Percentiles rank a stretch among this genome's conserved stretches.
These are phyloP conservation scores for Candida ulmi DNA, from an alignment of 805 yeast genomes.

Conservation along the genomic window DNA sequence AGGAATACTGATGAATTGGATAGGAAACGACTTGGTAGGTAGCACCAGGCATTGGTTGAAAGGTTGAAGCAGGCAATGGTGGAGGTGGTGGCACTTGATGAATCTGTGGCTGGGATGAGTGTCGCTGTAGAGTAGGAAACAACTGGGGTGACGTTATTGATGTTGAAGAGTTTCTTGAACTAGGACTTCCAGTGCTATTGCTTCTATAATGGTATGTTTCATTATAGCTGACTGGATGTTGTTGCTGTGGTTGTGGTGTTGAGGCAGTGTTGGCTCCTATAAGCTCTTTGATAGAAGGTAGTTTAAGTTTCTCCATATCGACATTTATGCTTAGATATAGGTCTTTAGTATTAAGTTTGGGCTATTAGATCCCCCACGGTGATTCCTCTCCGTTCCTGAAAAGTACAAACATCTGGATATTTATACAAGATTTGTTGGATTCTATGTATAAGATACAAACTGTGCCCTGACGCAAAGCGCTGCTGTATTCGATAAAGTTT, in stretches of 20 bases:
- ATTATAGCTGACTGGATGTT: background rate
- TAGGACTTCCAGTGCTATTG: background rate
- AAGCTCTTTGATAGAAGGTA: slow-evolving; percentile 3
- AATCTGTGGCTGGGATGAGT: background rate
- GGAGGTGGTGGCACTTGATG: background rate
- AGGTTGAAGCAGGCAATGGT: background rate
- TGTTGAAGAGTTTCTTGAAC: background rate
- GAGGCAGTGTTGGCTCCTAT: background rate
- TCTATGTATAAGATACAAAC: too few relatives aligned
- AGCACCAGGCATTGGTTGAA: too few relatives aligned
- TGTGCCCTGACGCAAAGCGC: background rate
- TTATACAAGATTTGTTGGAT: background rate
- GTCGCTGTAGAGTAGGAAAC: background rate
- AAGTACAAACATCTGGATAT: background rate
- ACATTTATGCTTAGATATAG: too few relatives aligned
- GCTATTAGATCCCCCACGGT: too few relatives aligned
- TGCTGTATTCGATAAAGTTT: background rate
- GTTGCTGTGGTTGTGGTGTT: background rate
- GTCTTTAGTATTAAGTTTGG: too few relatives aligned
- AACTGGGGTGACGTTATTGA: background rate
- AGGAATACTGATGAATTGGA: too few relatives aligned
- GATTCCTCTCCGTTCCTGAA: too few relatives aligned
- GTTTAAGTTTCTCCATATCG: background rate
- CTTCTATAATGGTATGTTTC: background rate
- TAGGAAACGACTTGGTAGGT: too few relatives aligned